Conservation (phyloP, 1,284 basidiomycete genomes). For the Ceratobasidium sp. region DNA sequence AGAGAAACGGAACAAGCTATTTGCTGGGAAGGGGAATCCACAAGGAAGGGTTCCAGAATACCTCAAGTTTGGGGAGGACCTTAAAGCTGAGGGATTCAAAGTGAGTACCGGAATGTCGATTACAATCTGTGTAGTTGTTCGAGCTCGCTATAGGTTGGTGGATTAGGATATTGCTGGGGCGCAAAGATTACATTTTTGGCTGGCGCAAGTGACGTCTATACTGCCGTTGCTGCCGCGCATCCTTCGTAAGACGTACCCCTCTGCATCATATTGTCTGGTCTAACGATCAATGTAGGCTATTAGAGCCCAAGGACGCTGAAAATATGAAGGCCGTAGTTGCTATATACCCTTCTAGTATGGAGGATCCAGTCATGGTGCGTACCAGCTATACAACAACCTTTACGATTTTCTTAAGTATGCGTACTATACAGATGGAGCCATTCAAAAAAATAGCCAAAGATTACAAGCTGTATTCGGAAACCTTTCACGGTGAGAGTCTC, state of each 20-base stretch:
- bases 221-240: conserved; percentile 13
- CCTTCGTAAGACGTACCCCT: conserved; percentile 2
- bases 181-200: conserved; percentile 12
- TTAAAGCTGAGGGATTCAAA: conserved; percentile 11
- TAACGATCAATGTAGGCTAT: background rate
- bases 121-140: no score
- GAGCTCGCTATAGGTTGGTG: conserved; percentile 1
- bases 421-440: conserved; percentile 30
- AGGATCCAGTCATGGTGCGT: background rate
- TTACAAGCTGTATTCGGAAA: conserved; percentile 20
- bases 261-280: background rate
- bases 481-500: conserved; percentile 2
- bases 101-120: background rate
- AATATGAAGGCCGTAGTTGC: conserved; percentile 7
- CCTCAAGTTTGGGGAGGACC: background rate
- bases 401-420: no score
- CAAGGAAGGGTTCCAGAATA: background rate
- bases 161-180: conserved; percentile 25
- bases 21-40: conserved; percentile 16
- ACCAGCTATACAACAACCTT: background rate
- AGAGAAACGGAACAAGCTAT: conserved; percentile 24
- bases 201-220: background rate
- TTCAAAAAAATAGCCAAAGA: conserved; percentile 26
- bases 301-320: conserved; percentile 16
- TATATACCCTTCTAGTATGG: conserved; percentile 1